phyloP scores from a whole-genome alignment of 805 yeast species.

The Pichia membranifaciens region DNA sequence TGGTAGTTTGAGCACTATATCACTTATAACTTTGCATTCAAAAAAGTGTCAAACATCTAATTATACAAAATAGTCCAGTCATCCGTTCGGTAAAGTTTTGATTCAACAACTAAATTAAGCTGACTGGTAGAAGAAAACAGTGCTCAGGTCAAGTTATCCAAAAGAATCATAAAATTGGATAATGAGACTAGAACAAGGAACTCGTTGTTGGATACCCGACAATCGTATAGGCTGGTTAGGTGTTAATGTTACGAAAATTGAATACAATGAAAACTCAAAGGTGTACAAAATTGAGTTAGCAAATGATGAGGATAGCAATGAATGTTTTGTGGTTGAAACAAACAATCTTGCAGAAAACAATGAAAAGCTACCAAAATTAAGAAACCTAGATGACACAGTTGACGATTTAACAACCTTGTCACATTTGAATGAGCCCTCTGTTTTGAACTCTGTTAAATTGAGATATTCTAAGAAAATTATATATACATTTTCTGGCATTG shows the following conservation, averaged over 20 bases:
- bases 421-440: conserved; percentile 93
- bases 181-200: conserved; percentile 10
- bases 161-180: too few relatives aligned
- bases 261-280: conserved; percentile 21
- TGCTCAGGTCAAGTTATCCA: too few relatives aligned
- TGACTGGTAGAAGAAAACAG: too few relatives aligned
- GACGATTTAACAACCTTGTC: conserved; percentile 91
- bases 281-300: conserved; percentile 47
- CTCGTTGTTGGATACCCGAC: conserved; percentile 78
- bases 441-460: conserved; percentile 85
- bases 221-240: conserved; percentile 69
- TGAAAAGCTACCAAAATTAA: conserved; percentile 62
- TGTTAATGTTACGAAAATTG: conserved; percentile 46
- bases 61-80: too few relatives aligned
- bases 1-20: too few relatives aligned
- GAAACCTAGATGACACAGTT: conserved; percentile 93
- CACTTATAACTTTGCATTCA: too few relatives aligned
- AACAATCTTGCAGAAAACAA: conserved; percentile 45
- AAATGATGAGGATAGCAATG: conserved; percentile 42
- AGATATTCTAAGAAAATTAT: conserved; percentile 85
- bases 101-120: too few relatives aligned
- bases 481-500: conserved; percentile 95
- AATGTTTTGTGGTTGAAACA: conserved; percentile 41
- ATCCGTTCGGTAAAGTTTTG: too few relatives aligned
- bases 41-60: too few relatives aligned